Evolutionary conservation across 305 asterid genomes (phyloP).

Genomic region (Withania somnifera): DNA sequence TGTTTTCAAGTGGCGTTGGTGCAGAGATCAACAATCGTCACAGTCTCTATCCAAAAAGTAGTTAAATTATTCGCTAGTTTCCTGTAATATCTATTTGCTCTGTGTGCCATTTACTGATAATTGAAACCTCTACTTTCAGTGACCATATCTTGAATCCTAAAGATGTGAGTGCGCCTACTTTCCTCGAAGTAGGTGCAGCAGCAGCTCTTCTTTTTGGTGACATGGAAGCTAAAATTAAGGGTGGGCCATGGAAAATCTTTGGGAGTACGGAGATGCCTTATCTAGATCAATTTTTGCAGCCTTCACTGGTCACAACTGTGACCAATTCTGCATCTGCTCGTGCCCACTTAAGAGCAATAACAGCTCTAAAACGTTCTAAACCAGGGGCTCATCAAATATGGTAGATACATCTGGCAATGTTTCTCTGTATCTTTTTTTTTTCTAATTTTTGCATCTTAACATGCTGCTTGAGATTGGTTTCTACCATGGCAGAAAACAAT

Average conservation of each 20-base stretch:
- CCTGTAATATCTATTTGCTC: constrained; percentile 5
- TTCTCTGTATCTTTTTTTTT: background rate
- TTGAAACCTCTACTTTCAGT: constrained; percentile 39
- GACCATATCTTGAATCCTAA: constrained; percentile 66
- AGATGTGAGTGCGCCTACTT: constrained; percentile 60
- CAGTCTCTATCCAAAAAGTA: constrained; percentile 72
- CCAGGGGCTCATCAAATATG: constrained; percentile 74
- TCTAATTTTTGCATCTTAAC: background rate
- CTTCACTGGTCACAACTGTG: constrained; percentile 92
- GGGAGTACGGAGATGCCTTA: constrained; percentile 92
- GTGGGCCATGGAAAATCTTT: constrained; percentile 68
- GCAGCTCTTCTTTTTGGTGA: constrained; percentile 99
- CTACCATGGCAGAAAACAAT: background rate
- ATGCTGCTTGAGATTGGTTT: background rate
- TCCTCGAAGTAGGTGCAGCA: constrained; percentile 97
- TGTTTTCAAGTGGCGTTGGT: constrained; percentile 95
- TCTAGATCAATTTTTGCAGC: constrained; percentile 93
- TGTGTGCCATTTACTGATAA: constrained; percentile 12
- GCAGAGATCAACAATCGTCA: constrained; percentile 69
- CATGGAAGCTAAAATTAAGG: constrained; percentile 92
- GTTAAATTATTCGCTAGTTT: constrained; percentile 18
- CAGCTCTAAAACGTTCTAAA: constrained; percentile 84
- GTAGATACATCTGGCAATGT: constrained; percentile 22
- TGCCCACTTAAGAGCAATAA: constrained; percentile 92
- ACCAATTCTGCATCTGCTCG: constrained; percentile 91